Percentiles rank a stretch among this genome's conserved stretches.
These are phyloP conservation scores for Sclerotinia glacialis DNA, from an alignment of 2,329 filamentous ascomycete species.

Conservation along the genomic window DNA sequence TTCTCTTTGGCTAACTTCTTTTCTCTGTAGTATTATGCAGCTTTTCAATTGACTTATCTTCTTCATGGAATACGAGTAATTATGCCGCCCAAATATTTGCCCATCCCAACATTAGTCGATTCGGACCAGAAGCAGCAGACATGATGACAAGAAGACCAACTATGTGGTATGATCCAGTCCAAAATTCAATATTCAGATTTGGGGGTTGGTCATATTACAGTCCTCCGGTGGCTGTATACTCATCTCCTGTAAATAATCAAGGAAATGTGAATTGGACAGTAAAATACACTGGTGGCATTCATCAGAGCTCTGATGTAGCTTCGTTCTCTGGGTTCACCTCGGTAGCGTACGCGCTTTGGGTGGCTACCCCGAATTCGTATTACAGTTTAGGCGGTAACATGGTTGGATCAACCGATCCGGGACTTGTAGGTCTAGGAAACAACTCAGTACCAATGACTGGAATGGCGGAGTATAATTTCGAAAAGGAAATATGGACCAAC, in stretches of 20 bases:
- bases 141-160: neutral
- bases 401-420: neutral
- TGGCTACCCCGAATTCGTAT: neutral
- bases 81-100: neutral
- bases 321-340: neutral
- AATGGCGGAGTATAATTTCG: neutral
- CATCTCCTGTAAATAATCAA: neutral
- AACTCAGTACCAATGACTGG: neutral
- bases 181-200: neutral
- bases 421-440: neutral
- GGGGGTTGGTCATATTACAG: neutral
- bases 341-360: neutral
- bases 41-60: neutral
- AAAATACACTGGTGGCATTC: neutral
- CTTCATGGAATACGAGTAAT: neutral
- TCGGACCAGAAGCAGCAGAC: neutral
- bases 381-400: neutral
- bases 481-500: neutral
- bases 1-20: neutral
- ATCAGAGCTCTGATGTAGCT: neutral
- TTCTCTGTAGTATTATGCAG: neutral
- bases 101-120: neutral
- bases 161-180: neutral
- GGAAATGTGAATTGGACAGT: neutral
- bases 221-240: neutral